phyloP scores from a whole-genome alignment of 2,329 filamentous ascomycete species.

The Pseudogymnoascus sp. region DNA sequence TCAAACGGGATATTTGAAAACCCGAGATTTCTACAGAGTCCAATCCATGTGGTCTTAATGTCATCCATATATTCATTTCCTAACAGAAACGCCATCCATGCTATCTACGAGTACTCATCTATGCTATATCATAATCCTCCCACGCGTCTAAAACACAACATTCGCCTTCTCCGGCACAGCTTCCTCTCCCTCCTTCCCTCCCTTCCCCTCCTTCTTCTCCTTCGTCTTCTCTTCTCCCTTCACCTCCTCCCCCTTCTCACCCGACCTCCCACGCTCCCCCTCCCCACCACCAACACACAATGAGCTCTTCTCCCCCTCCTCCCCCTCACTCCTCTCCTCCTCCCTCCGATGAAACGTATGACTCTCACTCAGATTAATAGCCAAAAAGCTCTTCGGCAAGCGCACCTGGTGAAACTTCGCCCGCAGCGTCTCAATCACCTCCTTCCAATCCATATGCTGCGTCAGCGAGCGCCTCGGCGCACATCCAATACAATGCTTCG shows the following conservation, averaged over 20 bases:
- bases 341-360: constrained; percentile 29
- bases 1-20: not conserved
- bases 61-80: not conserved
- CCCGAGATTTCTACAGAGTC: not conserved
- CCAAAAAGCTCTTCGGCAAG: constrained; percentile 29
- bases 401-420: constrained; percentile 81
- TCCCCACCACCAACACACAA: not conserved
- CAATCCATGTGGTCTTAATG: not conserved
- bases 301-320: not conserved
- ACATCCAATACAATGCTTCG: constrained; percentile 91
- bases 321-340: constrained; percentile 12
- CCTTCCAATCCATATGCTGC: constrained; percentile 87
- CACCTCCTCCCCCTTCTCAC: not conserved
- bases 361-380: constrained; percentile 29
- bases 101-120: not conserved
- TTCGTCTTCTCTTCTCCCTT: not conserved
- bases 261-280: not conserved
- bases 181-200: not conserved
- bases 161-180: not conserved
- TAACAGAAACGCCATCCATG: not conserved
- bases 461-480: constrained; percentile 85
- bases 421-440: constrained; percentile 89
- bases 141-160: not conserved
- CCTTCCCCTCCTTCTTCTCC: not conserved
- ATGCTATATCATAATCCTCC: not conserved